Percentiles rank a stretch among this genome's conserved stretches.
Evolutionary conservation across 139 green algal species (phyloP).

Genomic region (Dunaliella primolecta): DNA sequence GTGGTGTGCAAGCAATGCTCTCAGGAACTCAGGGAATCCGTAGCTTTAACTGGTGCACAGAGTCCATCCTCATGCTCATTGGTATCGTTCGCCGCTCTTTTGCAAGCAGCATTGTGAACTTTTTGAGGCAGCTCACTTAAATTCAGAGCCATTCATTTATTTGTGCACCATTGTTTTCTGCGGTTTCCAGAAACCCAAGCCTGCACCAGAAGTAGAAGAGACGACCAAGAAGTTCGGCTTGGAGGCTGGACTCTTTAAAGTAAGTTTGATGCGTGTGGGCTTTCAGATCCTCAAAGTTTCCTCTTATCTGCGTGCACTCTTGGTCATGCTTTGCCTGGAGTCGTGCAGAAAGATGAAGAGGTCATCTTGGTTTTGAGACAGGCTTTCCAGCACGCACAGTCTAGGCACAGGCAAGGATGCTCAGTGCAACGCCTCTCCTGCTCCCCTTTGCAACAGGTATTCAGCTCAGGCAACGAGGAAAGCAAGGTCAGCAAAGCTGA

Average conservation of each 20-base stretch:
- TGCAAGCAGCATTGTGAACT: no score
- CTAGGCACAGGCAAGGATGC: background rate
- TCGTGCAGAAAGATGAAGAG: background rate
- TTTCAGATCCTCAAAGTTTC: background rate
- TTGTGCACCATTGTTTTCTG: no score
- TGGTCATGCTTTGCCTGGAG: background rate
- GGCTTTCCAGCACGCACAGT: background rate
- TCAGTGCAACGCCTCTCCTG: background rate
- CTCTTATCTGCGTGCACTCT: background rate
- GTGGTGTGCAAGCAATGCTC: no score
- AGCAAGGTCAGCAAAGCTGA: slow-evolving; percentile 41
- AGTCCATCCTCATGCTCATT: no score
- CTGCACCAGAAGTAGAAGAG: slow-evolving; percentile 20
- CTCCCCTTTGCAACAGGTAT: slow-evolving; percentile 43
- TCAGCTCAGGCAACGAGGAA: slow-evolving; percentile 61
- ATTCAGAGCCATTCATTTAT: no score
- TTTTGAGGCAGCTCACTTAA: no score
- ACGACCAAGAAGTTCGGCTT: slow-evolving; percentile 86
- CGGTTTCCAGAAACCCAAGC: slow-evolving; percentile 24
- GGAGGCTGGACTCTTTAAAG: slow-evolving; percentile 86
- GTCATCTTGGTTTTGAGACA: background rate
- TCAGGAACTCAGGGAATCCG: no score
- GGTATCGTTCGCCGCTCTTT: no score
- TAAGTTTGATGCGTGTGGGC: slow-evolving; percentile 19
- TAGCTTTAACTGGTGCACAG: no score